Evolutionary conservation across 768 basidiomycete species (phyloP).

Genomic region (Agaricus sinodeliciosus): DNA sequence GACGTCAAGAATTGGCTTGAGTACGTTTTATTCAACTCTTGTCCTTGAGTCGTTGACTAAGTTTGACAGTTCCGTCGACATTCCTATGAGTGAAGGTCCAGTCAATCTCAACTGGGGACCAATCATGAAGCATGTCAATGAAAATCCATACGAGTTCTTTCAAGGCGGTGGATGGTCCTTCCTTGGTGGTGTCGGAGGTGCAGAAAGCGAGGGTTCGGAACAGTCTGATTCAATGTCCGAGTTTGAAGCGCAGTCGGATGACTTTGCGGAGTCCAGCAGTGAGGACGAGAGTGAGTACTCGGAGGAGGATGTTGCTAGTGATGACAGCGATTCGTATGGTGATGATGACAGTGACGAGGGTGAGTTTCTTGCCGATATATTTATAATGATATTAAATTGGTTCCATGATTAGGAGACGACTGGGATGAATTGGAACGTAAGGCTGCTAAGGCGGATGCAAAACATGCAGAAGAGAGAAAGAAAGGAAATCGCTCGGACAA

Average conservation of each 20-base stretch:
- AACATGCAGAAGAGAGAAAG: constrained; percentile 34
- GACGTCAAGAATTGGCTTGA: constrained; percentile 99
- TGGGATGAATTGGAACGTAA: constrained; percentile 96
- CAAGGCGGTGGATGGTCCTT: constrained; percentile 94
- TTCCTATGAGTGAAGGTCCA: constrained; percentile 90
- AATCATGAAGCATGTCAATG: constrained; percentile 98
- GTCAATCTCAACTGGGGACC: constrained; percentile 98
- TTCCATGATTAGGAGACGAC: constrained; percentile 58
- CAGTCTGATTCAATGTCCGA: constrained; percentile 45
- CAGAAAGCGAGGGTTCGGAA: constrained; percentile 44
- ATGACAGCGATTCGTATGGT: constrained; percentile 56
- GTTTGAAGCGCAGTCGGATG: constrained; percentile 53
- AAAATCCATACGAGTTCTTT: constrained; percentile 94
- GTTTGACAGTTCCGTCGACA: constrained; percentile 82
- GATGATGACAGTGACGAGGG: constrained; percentile 60
- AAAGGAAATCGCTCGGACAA: constrained; percentile 43
- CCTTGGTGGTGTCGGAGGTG: constrained; percentile 67
- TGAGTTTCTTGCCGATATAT: constrained; percentile 16
- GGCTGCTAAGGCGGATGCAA: constrained; percentile 70
- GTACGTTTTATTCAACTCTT: constrained; percentile 39
- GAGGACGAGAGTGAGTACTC: constrained; percentile 61
- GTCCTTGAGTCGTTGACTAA: constrained; percentile 9
- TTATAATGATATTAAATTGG: constrained; percentile 8
- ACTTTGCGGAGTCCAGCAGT: constrained; percentile 46
- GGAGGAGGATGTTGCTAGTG: constrained; percentile 58